Base-by-base conservation (phyloP, 208 protist species). In the Wallacemonas sp. region DNA sequence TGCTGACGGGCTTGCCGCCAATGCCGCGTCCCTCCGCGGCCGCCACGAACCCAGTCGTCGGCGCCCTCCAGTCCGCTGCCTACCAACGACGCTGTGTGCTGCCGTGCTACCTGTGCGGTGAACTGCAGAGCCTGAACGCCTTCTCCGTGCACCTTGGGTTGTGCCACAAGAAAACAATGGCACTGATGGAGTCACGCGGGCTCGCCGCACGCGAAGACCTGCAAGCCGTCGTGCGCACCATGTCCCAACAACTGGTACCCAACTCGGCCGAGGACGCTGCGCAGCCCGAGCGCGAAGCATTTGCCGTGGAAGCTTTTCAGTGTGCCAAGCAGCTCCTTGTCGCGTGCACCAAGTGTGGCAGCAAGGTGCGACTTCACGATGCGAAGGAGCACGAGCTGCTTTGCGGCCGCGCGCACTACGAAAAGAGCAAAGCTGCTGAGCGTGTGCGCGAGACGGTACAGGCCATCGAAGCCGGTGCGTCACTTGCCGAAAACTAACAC, bases 61-160 rank as follows among this genome's bases (percentile, higher is more conserved):
- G 50, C 9, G 32, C 50, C 8, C 27, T 57, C 29, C 50, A 57
- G 19, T 57, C 50, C 3, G 50, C 50, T 3, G 50, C 50, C 12
- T 57, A 83, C 52, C 82, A 91, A 68, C 74, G 73, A 2, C 87
- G 84, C 2, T 80, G 76, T 45, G 68, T 85, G 54, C 38, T 91
- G 53, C 87, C 87, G 2, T 93, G 87, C 55, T 93, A 86, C 59
- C 68, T 81, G 45, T 93, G 87, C 46, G 87, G 70, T 0, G 83
- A 89, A 58, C 61, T 74, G 71, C 81, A 87, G 42, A 67, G 55
- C 36, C 38, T 79, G 12, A 69, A 58, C 17, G 60, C 77, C 17
- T 91, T 89, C 60, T 60, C 44, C 15, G 69, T 88, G 21, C 87
- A 93, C 66, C 48, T 88, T 27, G 72, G 80, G 19, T 37, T 78